phyloP scores from a whole-genome alignment of 2,329 filamentous ascomycete genomes.

The Claviceps pusilla region DNA sequence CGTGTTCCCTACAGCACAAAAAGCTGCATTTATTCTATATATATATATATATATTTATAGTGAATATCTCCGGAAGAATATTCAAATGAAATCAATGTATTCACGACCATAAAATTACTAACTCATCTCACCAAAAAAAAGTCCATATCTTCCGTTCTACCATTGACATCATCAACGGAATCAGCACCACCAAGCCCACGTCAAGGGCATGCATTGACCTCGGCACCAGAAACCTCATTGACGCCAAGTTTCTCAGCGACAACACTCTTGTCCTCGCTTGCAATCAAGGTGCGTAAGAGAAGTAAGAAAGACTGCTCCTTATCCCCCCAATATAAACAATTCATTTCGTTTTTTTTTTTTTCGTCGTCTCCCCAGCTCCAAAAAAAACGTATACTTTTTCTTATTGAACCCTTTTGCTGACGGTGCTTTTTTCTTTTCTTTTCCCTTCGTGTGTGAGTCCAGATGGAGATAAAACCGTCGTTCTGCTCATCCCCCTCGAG shows the following conservation, averaged over 20 bases:
- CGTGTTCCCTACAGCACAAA: not conserved
- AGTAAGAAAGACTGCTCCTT: not conserved
- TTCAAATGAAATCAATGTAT: too few species aligned
- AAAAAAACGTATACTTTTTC: not conserved
- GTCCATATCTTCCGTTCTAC: constrained; percentile 42
- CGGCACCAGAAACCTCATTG: constrained; percentile 31
- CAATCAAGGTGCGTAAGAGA: constrained; percentile 21
- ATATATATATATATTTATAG: too few species aligned
- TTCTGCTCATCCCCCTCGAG: constrained; percentile 23
- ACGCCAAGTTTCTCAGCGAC: constrained; percentile 55
- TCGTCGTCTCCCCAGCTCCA: not conserved
- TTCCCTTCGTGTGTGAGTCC: not conserved
- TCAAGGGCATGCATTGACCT: constrained; percentile 28
- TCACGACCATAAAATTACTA: too few species aligned
- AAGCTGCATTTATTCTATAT: not conserved
- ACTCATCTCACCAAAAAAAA: constrained; percentile 11
- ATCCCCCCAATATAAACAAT: not conserved
- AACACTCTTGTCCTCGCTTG: constrained; percentile 44
- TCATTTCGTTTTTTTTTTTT: not conserved
- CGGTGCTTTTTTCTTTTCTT: not conserved
- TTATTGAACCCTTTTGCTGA: not conserved
- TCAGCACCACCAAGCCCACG: constrained; percentile 32
- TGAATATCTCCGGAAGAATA: too few species aligned
- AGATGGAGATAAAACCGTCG: constrained; percentile 13
- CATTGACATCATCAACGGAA: constrained; percentile 41